A percentile compares a stretch with the other conserved stretches of the same genome.
phyloP scores from a whole-genome alignment of 169 alveolate species.

The Babesia bigemina region DNA sequence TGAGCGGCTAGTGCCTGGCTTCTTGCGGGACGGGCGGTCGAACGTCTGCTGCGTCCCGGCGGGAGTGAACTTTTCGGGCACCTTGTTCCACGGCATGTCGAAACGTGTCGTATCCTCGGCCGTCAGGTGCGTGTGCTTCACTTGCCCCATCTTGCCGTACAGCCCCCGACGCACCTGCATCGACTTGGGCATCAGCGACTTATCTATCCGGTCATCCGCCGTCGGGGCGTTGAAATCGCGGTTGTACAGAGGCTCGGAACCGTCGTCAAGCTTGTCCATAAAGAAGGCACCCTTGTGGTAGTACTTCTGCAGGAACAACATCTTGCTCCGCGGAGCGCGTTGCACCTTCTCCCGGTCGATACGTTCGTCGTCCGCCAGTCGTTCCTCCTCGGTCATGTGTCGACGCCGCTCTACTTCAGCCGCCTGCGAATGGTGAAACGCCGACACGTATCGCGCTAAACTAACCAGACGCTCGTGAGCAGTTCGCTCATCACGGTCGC shows the following conservation, averaged over 20 bases:
- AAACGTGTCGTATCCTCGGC: constrained; percentile 93
- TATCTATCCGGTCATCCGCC: constrained; percentile 82
- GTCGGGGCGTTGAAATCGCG: constrained; percentile 86
- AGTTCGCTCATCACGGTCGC: constrained; percentile 74
- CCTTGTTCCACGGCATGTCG: constrained; percentile 71
- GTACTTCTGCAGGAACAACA: constrained; percentile 84
- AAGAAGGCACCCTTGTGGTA: constrained; percentile 88
- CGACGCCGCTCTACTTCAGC: constrained; percentile 77
- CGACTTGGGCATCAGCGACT: constrained; percentile 78
- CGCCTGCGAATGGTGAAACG: constrained; percentile 44
- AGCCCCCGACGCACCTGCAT: constrained; percentile 86
- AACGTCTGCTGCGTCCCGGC: constrained; percentile 59
- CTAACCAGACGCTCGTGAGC: constrained; percentile 64
- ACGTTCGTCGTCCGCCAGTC: constrained; percentile 67
- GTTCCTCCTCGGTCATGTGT: constrained; percentile 76
- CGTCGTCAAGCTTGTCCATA: constrained; percentile 83
- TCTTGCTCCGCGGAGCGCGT: constrained; percentile 67
- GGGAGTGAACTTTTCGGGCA: constrained; percentile 40
- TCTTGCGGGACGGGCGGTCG: constrained; percentile 57
- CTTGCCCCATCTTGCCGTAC: constrained; percentile 90
- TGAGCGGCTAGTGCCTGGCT: too few species aligned
- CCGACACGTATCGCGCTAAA: background rate
- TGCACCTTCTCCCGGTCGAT: constrained; percentile 65
- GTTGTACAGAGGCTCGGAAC: constrained; percentile 81
- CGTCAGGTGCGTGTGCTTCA: constrained; percentile 92